These are phyloP conservation scores for Nitzschia sp. DNA, from an alignment of 108 stramenopile species.

Conservation along the genomic window DNA sequence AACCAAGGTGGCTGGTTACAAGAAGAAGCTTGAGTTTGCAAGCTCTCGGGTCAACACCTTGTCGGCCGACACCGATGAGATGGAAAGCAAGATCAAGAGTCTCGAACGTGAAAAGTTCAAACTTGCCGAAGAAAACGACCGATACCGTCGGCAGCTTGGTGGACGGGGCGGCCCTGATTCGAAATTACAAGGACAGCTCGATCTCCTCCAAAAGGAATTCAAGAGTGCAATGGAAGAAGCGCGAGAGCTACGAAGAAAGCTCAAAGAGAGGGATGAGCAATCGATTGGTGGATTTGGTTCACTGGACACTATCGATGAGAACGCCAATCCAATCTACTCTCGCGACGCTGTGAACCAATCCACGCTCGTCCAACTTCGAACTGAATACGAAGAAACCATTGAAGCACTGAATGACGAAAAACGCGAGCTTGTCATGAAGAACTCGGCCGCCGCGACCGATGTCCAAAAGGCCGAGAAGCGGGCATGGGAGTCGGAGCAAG, in stretches of 20 bases:
- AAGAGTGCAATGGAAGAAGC: constrained; percentile 72
- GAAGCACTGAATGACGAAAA: constrained; percentile 74
- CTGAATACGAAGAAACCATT: constrained; percentile 79
- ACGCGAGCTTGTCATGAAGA: constrained; percentile 79
- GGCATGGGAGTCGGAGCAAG: constrained; percentile 73
- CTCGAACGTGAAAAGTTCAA: constrained; percentile 63
- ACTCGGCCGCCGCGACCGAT: constrained; percentile 70
- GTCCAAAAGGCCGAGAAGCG: constrained; percentile 74
- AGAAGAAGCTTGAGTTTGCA: constrained; percentile 61
- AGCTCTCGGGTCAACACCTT: constrained; percentile 43
- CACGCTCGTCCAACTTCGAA: constrained; percentile 57
- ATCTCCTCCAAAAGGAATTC: constrained; percentile 73
- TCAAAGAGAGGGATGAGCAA: constrained; percentile 6
- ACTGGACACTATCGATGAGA: constrained; percentile 19
- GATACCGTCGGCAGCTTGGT: constrained; percentile 82
- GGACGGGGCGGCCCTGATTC: constrained; percentile 66
- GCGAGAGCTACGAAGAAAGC: constrained; percentile 53
- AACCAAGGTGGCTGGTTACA: constrained; percentile 59
- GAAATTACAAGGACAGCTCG: constrained; percentile 56
- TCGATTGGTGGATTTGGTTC: neutral
- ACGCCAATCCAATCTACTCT: constrained; percentile 19
- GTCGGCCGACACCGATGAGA: constrained; percentile 45
- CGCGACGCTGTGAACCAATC: constrained; percentile 37
- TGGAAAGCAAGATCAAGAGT: constrained; percentile 49
- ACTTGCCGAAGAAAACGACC: constrained; percentile 73